A percentile compares a stretch with the other conserved stretches of the same genome.
Conservation (phyloP, 2,329 filamentous ascomycete species). For the Arthrobotrys sphaeroides region DNA sequence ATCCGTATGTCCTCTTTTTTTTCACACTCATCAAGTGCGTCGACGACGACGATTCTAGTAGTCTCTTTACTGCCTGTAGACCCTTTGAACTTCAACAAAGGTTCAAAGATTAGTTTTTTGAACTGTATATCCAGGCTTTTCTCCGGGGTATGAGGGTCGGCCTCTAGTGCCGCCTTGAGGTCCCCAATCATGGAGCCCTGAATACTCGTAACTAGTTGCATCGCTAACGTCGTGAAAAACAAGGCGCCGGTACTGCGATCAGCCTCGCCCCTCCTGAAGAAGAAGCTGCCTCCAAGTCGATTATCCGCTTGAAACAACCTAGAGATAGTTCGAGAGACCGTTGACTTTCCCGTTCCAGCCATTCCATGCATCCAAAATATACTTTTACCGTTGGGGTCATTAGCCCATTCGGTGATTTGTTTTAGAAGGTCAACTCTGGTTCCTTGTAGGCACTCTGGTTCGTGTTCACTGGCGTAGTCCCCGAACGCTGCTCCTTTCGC, state of each 20-base stretch:
- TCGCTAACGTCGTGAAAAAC: constrained; percentile 35
- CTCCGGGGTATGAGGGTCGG: not conserved
- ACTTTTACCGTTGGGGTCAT: constrained; percentile 27
- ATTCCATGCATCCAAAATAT: constrained; percentile 61
- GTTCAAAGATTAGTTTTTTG: not conserved
- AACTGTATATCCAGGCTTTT: not conserved
- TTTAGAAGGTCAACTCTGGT: constrained; percentile 56
- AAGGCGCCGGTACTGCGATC: not conserved
- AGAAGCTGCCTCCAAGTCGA: not conserved
- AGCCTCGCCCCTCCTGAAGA: constrained; percentile 6
- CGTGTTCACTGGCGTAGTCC: constrained; percentile 45
- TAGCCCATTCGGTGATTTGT: constrained; percentile 51
- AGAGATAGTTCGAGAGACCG: constrained; percentile 24
- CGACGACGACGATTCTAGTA: constrained; percentile 55
- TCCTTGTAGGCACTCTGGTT: constrained; percentile 53
- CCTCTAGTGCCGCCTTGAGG: not conserved
- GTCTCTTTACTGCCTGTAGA: not conserved
- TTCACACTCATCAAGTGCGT: constrained; percentile 59
- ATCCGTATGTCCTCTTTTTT: constrained; percentile 53
- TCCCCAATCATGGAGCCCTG: not conserved
- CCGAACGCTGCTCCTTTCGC: not conserved
- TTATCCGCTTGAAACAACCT: not conserved
- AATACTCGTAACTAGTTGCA: not conserved
- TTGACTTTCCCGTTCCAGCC: constrained; percentile 53
- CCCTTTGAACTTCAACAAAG: not conserved